Conservation (phyloP, 176 grass and related monocot genomes). For the Eleusine indica region DNA sequence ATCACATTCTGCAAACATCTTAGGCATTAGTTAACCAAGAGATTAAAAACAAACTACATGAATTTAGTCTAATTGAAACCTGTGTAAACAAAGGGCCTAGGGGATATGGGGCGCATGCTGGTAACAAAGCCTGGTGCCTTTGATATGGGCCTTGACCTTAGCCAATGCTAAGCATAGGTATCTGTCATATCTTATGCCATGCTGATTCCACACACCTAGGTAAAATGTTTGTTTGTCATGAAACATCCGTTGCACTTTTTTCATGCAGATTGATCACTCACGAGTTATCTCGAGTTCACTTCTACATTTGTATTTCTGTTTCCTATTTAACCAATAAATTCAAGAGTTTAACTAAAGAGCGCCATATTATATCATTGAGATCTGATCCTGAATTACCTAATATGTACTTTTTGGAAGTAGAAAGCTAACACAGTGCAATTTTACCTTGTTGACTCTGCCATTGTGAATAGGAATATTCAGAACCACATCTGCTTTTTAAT, state of each 20-base stretch:
- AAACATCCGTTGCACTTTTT: not conserved
- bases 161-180: not conserved
- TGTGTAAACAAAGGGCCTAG: not conserved
- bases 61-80: not conserved
- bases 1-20: not conserved
- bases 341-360: not conserved
- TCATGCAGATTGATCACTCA: not conserved
- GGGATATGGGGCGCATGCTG: not conserved
- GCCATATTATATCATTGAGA: not conserved
- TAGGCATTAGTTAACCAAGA: not conserved
- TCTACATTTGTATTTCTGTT: not conserved
- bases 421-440: slow-evolving; percentile 7
- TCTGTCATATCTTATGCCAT: not conserved
- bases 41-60: slow-evolving; percentile 1
- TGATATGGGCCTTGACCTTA: not conserved
- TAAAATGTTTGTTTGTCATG: not conserved
- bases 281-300: not conserved
- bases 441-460: not conserved
- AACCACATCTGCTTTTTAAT: not conserved
- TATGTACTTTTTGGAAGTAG: slow-evolving; percentile 9
- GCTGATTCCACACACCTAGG: not conserved
- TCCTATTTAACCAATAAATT: not conserved
- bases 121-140: not conserved
- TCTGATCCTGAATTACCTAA: not conserved
- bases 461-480: not conserved